Conservation (phyloP, 2,329 filamentous ascomycete species). For the Cercospora nicotianae region DNA sequence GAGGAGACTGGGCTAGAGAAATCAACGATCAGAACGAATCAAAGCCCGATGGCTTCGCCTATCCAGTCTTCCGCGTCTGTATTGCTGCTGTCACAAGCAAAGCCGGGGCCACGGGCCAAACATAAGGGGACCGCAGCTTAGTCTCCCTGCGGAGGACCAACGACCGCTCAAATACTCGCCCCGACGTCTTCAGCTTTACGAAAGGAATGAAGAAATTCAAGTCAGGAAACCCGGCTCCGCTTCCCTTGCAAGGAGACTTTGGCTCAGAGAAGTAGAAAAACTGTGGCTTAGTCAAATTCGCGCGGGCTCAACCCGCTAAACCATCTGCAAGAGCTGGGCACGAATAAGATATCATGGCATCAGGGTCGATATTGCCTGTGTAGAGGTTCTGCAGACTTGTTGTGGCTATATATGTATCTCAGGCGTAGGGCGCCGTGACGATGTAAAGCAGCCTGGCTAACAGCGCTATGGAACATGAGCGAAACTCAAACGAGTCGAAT, state of each 20-base stretch:
- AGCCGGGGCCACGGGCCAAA: background rate
- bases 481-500: background rate
- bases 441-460: background rate
- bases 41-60: background rate
- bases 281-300: background rate
- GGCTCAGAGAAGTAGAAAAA: background rate
- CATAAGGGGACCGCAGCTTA: background rate
- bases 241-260: background rate
- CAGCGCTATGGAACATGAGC: background rate
- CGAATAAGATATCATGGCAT: background rate
- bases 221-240: background rate
- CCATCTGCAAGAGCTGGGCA: background rate
- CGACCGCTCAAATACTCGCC: background rate
- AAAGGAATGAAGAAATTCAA: background rate
- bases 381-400: background rate
- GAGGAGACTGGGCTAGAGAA: conserved; percentile 68
- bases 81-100: background rate
- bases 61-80: background rate
- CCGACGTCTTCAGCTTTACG: background rate
- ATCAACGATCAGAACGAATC: background rate
- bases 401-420: background rate
- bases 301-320: background rate
- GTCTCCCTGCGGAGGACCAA: background rate
- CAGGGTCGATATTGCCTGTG: background rate
- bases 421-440: background rate